Base-by-base conservation (phyloP, 2,329 filamentous ascomycete genomes). In the Sarocladium oryzae region DNA sequence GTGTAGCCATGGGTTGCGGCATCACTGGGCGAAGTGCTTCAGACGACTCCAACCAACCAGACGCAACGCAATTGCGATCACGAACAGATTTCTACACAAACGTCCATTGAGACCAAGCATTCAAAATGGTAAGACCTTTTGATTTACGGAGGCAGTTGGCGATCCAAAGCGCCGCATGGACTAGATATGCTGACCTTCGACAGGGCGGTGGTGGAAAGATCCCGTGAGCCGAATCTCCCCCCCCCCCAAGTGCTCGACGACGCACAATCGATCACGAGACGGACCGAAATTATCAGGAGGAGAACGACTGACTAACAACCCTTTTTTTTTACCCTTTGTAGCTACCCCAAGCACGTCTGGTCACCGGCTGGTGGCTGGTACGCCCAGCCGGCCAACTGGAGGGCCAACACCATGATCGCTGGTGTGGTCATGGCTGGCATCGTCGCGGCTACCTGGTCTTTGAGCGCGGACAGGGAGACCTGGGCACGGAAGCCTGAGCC, bases 311-410 rank as follows among this genome's bases (percentile, higher is more conserved):
- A 48, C 8, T 48, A 33, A 24, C 33, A 16, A 48, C 28, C 10
- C 20, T 4, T 7, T 33, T 21, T 18, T 3, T 13, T 10, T 13
- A 13, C n/a, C n/a, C n/a, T 30, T 13, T 48, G 20, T 63, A 95
- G 89, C 66, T 96, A 96, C 74, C 91, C 90, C 70, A 96, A 96
- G 79, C 92, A 99, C 79, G 89, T 99, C 79, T 99, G 93, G 93
- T 97, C 93, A 65, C 93, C 93, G 56, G 79, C 92, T 58, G 93
- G 93, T 79, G 93, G 93, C 72, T 99, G 93, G 93, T 99, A 99
- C 73, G 76, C 86, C 51, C 92, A 95, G 69, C 93, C 93, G 51
- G 77, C 81, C 60, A 99, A 99, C 79, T 99, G 93, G 93, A 93
- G 87, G 69, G 74, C 76, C 63, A 99, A 99, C 77, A 99, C 93